Percentiles rank a stretch among this genome's conserved stretches.
phyloP scores from a whole-genome alignment of 164 flowering plant genomes.

The Amborella trichopoda region DNA sequence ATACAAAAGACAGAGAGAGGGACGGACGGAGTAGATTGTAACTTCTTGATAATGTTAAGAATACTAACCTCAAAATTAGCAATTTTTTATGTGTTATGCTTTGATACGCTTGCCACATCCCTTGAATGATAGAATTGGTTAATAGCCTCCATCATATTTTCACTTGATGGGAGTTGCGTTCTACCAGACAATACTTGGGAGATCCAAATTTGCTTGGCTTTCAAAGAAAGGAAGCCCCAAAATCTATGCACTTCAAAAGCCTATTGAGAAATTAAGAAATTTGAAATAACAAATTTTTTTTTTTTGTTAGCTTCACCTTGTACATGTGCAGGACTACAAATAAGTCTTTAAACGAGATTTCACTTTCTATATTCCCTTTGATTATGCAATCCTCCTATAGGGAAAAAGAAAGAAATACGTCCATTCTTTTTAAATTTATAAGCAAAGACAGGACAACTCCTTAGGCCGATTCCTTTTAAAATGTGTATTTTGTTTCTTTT shows the following conservation, averaged over 20 bases:
- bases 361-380: not conserved
- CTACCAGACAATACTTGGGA: conserved; percentile 71
- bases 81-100: conserved; percentile 65
- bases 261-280: not conserved
- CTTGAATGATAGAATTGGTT: conserved; percentile 52
- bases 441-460: no score
- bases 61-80: conserved; percentile 51
- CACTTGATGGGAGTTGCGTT: conserved; percentile 63
- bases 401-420: not conserved
- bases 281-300: not conserved
- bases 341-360: not conserved
- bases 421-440: not conserved
- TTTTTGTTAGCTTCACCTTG: not conserved
- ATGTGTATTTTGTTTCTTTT: no score
- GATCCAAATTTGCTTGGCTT: conserved; percentile 91
- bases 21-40: not conserved
- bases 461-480: no score
- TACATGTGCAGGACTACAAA: not conserved
- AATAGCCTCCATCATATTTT: conserved; percentile 77
- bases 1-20: not conserved
- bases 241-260: conserved; percentile 21
- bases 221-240: conserved; percentile 90
- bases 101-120: conserved; percentile 63
- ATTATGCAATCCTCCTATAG: not conserved
- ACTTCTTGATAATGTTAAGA: not conserved